These are phyloP conservation scores for Exophiala sideris DNA, from an alignment of 2,329 filamentous ascomycete genomes.

Conservation along the genomic window DNA sequence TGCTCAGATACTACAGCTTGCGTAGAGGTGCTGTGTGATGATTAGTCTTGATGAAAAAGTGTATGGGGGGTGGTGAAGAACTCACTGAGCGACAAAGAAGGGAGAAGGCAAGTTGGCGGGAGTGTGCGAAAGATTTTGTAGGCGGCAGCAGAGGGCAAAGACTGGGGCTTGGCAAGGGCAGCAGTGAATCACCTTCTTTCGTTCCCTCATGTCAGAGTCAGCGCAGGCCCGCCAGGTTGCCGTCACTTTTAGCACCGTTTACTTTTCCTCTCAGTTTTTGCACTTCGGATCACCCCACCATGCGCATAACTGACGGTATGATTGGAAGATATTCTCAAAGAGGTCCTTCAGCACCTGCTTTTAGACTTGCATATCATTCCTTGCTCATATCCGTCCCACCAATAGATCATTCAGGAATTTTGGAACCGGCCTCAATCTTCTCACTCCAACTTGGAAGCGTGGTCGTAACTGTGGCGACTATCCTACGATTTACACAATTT, in stretches of 20 bases:
- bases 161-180: slow-evolving; percentile 19
- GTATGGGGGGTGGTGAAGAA: slow-evolving; percentile 19
- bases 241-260: not conserved
- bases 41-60: slow-evolving; percentile 24
- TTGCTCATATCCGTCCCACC: not conserved
- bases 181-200: not conserved
- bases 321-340: not conserved
- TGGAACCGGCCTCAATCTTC: not conserved
- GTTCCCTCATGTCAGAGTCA: not conserved
- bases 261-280: not conserved
- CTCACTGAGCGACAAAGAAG: slow-evolving; percentile 31
- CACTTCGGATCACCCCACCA: not conserved
- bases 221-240: not conserved
- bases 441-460: not conserved
- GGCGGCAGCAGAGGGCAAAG: slow-evolving; percentile 11
- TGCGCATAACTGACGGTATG: not conserved
- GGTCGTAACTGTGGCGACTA: not conserved
- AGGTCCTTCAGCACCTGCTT: not conserved
- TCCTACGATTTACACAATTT: not conserved
- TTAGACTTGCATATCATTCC: not conserved
- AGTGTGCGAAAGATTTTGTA: slow-evolving; percentile 29
- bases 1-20: slow-evolving; percentile 53
- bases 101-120: slow-evolving; percentile 22
- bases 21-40: slow-evolving; percentile 48
- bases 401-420: not conserved